Evolutionary conservation across 306 rosid genomes (phyloP).

Genomic region (Boehmeria nivea): DNA sequence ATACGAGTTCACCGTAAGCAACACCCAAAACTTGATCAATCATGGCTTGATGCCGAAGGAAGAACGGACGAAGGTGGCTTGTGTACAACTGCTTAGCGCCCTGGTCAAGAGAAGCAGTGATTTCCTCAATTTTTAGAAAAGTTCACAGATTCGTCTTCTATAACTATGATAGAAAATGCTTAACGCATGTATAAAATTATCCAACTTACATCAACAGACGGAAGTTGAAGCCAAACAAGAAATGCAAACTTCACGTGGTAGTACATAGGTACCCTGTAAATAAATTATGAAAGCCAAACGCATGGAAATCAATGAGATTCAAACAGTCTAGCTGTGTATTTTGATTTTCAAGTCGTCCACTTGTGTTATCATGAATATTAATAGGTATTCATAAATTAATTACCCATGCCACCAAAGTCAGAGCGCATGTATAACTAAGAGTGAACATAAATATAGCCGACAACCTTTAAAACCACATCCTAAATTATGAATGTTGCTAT

Average conservation of each 20-base stretch:
- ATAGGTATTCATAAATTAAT: background rate
- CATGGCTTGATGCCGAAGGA: constrained; percentile 60
- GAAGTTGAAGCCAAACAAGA: constrained; percentile 99
- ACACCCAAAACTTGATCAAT: constrained; percentile 55
- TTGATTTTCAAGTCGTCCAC: too few species aligned
- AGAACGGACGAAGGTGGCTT: constrained; percentile 69
- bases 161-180: too few species aligned
- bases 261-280: constrained; percentile 78
- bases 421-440: too few species aligned
- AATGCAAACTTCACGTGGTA: constrained; percentile 87
- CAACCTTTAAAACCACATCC: background rate
- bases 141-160: too few species aligned
- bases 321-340: too few species aligned
- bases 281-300: background rate
- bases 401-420: too few species aligned
- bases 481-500: too few species aligned
- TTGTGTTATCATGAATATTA: background rate
- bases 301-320: too few species aligned
- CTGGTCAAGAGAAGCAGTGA: constrained; percentile 32
- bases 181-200: background rate
- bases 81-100: constrained; percentile 71
- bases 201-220: constrained; percentile 56
- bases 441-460: background rate
- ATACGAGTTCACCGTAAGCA: constrained; percentile 65
- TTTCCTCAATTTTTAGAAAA: constrained; percentile 9